These are phyloP conservation scores for Aureococcus anophagefferens DNA, from an alignment of 108 stramenopile species.

Conservation along the genomic window DNA sequence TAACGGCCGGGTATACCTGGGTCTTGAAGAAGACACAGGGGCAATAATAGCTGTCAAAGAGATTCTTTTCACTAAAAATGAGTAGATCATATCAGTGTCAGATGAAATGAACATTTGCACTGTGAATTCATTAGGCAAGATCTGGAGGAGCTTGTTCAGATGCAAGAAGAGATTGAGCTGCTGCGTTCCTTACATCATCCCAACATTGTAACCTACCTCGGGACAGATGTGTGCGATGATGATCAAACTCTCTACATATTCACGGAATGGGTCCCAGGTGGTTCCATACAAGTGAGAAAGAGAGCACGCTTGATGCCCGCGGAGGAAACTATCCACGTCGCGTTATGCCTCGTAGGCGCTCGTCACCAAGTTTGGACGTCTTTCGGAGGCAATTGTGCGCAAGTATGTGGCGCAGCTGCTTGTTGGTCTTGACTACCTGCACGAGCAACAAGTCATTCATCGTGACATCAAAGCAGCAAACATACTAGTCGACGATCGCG, in stretches of 20 bases:
- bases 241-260: slow-evolving; percentile 8
- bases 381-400: slow-evolving; percentile 15
- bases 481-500: slow-evolving; percentile 17
- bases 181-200: slow-evolving; percentile 8
- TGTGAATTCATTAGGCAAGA: too few species aligned
- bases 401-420: slow-evolving; percentile 34
- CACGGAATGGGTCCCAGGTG: slow-evolving; percentile 21
- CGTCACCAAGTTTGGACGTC: slow-evolving; percentile 10
- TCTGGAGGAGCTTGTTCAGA: neutral
- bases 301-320: too few species aligned
- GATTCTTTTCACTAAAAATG: neutral
- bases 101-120: too few species aligned
- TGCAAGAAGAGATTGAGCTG: slow-evolving; percentile 15
- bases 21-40: slow-evolving; percentile 10
- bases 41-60: slow-evolving; percentile 15
- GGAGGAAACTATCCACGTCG: too few species aligned
- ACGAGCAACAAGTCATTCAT: slow-evolving; percentile 37
- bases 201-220: slow-evolving; percentile 18
- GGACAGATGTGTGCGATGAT: slow-evolving; percentile 6
- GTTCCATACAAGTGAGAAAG: slow-evolving; percentile 1
- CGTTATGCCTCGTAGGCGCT: neutral
- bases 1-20: slow-evolving; percentile 13
- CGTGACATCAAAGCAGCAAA: slow-evolving; percentile 20
- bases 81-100: too few species aligned
- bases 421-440: slow-evolving; percentile 35